Conservation (phyloP, 1,139 yeast genomes). For the Hansenula anomala region DNA sequence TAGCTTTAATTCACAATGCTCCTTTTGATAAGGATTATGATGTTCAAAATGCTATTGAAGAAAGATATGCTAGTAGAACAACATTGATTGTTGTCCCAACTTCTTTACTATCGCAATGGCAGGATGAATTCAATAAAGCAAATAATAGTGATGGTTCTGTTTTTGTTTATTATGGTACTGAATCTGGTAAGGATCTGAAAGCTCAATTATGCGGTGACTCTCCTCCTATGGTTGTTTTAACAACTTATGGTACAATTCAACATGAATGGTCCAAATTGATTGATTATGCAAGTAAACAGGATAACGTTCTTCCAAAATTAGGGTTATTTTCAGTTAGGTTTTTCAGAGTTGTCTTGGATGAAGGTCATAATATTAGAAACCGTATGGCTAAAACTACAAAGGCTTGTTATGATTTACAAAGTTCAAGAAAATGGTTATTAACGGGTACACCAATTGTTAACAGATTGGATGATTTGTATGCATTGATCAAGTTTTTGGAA, state of each 20-base stretch:
- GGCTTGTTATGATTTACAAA: conserved; percentile 62
- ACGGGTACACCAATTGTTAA: conserved; percentile 96
- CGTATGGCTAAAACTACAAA: conserved; percentile 76
- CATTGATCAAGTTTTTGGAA: conserved; percentile 68
- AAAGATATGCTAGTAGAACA: conserved; percentile 59
- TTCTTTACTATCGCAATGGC: conserved; percentile 91
- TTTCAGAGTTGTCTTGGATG: conserved; percentile 80
- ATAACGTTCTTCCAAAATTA: conserved; percentile 15
- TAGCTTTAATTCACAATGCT: conserved; percentile 65
- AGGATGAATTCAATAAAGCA: conserved; percentile 64
- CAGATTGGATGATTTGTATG: conserved; percentile 78
- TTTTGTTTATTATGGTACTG: conserved; percentile 72
- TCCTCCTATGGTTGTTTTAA: conserved; percentile 72
- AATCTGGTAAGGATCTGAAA: conserved; percentile 41
- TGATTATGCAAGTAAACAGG: conserved; percentile 6
- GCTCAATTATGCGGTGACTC: conserved; percentile 34
- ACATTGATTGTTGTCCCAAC: conserved; percentile 87
- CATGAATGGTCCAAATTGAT: conserved; percentile 52
- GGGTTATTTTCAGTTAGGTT: conserved; percentile 75
- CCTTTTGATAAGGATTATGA: conserved; percentile 40
- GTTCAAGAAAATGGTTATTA: conserved; percentile 75
- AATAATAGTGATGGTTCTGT: conserved; percentile 42
- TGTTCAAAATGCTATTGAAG: conserved; percentile 4
- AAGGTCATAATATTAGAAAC: conserved; percentile 88
- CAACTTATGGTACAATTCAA: conserved; percentile 86